Conservation (phyloP, 106 monocot species). For the Allium sativum region DNA sequence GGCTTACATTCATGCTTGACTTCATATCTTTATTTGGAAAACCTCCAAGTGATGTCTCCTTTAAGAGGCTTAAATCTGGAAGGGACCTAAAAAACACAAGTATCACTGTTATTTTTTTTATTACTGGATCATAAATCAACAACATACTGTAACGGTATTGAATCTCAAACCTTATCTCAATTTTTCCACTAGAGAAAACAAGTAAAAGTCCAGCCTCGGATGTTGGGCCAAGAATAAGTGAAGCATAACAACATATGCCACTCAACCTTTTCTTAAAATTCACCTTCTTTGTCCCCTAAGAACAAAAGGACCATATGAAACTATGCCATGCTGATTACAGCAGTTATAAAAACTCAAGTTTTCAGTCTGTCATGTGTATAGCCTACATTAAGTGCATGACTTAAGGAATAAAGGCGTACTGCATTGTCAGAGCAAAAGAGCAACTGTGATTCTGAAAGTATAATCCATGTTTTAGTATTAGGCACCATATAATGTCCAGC, state of each 20-base stretch:
- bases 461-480: conserved; percentile 6
- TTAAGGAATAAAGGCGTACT: conserved; percentile 46
- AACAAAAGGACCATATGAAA: background rate
- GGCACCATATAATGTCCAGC: background rate
- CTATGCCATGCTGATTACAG: too few species aligned
- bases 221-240: conserved; percentile 31
- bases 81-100: conserved; percentile 46
- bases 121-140: too few species aligned
- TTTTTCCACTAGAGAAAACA: conserved; percentile 45
- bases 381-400: conserved; percentile 56
- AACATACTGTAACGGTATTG: too few species aligned
- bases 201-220: conserved; percentile 43
- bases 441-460: conserved; percentile 25
- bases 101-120: background rate
- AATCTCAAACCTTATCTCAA: conserved; percentile 52
- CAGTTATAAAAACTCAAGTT: too few species aligned
- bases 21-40: conserved; percentile 23
- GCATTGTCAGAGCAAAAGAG: conserved; percentile 68
- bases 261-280: conserved; percentile 50
- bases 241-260: conserved; percentile 50
- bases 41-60: conserved; percentile 41
- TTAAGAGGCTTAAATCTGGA: conserved; percentile 54
- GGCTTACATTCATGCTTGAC: conserved; percentile 13
- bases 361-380: background rate
- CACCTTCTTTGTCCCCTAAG: conserved; percentile 61